These are phyloP conservation scores for Tritrichomonas musculus DNA, from an alignment of 208 protist species.

Conservation along the genomic window DNA sequence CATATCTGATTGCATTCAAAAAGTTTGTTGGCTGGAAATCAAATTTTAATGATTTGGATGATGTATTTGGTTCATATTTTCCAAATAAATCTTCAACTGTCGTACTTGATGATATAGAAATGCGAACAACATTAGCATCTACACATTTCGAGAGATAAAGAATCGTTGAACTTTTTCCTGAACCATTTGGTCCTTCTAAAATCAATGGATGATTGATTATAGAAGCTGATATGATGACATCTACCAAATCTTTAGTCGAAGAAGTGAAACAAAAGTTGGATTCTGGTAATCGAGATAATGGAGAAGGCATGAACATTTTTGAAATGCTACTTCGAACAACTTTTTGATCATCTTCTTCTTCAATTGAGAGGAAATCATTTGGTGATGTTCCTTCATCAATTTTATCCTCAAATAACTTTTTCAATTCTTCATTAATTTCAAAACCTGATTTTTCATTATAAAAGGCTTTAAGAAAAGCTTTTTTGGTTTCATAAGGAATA, in stretches of 20 bases:
- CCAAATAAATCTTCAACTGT: constrained; percentile 11
- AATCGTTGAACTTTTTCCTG: background rate
- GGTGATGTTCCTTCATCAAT: too few relatives aligned
- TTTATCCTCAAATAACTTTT: too few relatives aligned
- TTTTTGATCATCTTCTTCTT: too few relatives aligned
- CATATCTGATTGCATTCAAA: background rate
- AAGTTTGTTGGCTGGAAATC: background rate
- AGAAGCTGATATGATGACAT: background rate
- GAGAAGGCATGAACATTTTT: too few relatives aligned
- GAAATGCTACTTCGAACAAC: too few relatives aligned
- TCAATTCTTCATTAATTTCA: too few relatives aligned
- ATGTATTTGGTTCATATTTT: background rate
- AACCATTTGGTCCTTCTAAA: background rate
- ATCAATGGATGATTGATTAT: background rate
- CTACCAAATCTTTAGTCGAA: background rate
- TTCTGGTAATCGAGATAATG: too few relatives aligned
- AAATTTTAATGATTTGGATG: background rate
- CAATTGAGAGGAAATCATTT: too few relatives aligned
- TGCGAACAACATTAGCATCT: background rate
- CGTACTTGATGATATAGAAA: background rate
- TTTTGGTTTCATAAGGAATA: too few relatives aligned
- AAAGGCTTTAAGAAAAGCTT: too few relatives aligned
- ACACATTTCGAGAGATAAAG: background rate
- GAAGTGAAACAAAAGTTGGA: background rate
- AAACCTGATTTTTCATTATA: too few relatives aligned